Conservation (phyloP, 371 early-diverging fungal species). For the Mortierella sp. region DNA sequence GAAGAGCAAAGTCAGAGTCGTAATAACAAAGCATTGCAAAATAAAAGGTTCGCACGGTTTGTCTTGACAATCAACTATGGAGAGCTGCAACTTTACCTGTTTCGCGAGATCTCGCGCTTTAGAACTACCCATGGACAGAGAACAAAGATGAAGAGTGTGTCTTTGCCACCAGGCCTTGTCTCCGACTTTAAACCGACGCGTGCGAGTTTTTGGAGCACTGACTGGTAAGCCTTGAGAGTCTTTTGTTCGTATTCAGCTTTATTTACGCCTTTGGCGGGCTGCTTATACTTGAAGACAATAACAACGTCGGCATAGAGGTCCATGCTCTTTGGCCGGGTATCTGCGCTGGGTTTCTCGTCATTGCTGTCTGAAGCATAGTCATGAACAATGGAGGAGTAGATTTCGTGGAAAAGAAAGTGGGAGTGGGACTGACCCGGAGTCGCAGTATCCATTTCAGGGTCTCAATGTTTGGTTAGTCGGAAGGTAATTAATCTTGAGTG, state of each 20-base stretch:
- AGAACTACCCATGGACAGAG: conserved; percentile 52
- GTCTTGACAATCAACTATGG: not conserved
- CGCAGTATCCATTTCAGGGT: conserved; percentile 5
- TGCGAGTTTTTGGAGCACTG: conserved; percentile 29
- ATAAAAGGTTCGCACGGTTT: too few species aligned
- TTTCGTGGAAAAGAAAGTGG: conserved; percentile 33
- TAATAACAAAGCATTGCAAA: not conserved
- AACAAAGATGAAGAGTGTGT: conserved; percentile 51
- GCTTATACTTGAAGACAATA: conserved; percentile 49
- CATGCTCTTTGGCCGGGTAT: conserved; percentile 21
- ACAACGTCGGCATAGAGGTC: conserved; percentile 49
- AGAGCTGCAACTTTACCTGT: conserved; percentile 24
- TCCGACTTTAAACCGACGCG: conserved; percentile 49
- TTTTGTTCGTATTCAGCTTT: conserved; percentile 41
- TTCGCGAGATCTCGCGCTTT: conserved; percentile 42
- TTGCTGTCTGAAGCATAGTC: not conserved
- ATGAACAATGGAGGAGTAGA: conserved; percentile 34
- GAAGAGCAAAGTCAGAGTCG: not conserved
- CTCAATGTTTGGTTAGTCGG: too few species aligned
- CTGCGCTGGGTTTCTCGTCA: not conserved
- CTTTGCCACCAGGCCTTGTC: conserved; percentile 35
- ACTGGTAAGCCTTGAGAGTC: conserved; percentile 44
- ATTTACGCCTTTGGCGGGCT: conserved; percentile 16
- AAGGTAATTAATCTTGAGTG: not conserved
- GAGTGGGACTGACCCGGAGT: conserved; percentile 7